Base-by-base conservation (phyloP, 2,329 filamentous ascomycete species). In the Grosmannia penicillata region DNA sequence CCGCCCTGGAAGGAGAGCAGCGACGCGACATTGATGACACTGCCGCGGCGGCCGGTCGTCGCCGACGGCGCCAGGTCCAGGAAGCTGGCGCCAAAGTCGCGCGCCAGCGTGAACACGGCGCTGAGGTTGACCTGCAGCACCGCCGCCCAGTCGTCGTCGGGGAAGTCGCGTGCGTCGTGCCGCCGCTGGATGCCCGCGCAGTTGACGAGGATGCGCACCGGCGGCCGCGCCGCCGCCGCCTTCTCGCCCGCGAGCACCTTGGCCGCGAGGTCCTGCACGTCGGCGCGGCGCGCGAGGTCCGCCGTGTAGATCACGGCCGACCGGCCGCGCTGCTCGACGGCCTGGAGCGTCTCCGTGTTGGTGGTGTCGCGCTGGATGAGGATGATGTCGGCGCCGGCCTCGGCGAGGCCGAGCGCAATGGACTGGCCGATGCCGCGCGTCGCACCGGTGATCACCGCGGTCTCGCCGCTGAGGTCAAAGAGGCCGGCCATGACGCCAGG, bases 111-210 rank as follows among this genome's bases (percentile, higher is more conserved):
- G 61, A 93, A 94, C 38, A 91, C 82, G 31, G 80, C 70, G 52
- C 72, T 81, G 33, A 93, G 73, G 60, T 95, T 95, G 36, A 93
- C 80, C 63, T 93, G 82, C 30, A 94, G 63, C 23, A 94, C 72
- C 51, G 80, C 73, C 52, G 80, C 70, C 70, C 84, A 93, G 61
- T 91, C 82, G 32, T 64, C 60, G 53, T 81, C 73, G 0, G 83
- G 83, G 53, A 93, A 93, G 42, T 70, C 57, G 49, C 85, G 74
- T 31, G 78, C 75, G 0, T 82, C 74, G 56, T 91, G 81, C 13
- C 85, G 70, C 45, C 76, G 70, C 58, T 93, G 86, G 53, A 93
- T 87, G 21, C 86, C 86, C 15, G 82, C 86, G 60, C 82, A 89
- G 62, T 87, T 93, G 49, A 93, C 62, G 8, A 93, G 71, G 51